These are phyloP conservation scores for Zymoseptoria ardabiliae DNA, from an alignment of 2,329 filamentous ascomycete species.

Conservation along the genomic window DNA sequence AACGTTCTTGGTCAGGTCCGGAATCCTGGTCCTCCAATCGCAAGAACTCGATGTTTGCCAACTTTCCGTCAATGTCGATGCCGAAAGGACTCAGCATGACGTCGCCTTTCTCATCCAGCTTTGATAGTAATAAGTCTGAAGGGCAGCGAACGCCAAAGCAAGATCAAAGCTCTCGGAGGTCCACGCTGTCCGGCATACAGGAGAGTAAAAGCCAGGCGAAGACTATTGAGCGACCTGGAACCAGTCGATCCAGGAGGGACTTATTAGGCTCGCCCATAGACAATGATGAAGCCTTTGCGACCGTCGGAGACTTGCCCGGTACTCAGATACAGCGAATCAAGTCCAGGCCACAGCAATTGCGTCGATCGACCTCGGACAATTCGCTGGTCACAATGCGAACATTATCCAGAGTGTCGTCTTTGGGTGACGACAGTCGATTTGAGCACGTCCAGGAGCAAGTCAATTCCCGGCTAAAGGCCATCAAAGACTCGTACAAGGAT, in stretches of 20 bases:
- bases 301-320: slow-evolving; percentile 17
- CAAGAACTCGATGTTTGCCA: slow-evolving; percentile 24
- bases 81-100: slow-evolving; percentile 25
- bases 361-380: slow-evolving; percentile 65
- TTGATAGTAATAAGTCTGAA: slow-evolving; percentile 4
- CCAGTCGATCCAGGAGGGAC: neutral
- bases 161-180: slow-evolving; percentile 2
- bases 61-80: slow-evolving; percentile 24
- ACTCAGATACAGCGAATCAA: slow-evolving; percentile 13
- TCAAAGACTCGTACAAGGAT: slow-evolving; percentile 80
- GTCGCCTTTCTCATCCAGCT: slow-evolving; percentile 19
- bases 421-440: slow-evolving; percentile 78
- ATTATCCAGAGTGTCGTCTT: slow-evolving; percentile 69
- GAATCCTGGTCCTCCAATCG: slow-evolving; percentile 17
- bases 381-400: slow-evolving; percentile 66
- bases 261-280: slow-evolving; percentile 5
- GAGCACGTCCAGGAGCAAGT: slow-evolving; percentile 74
- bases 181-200: neutral
- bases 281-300: slow-evolving; percentile 14
- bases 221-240: slow-evolving; percentile 2
- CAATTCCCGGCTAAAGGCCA: slow-evolving; percentile 82
- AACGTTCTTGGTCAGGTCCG: slow-evolving; percentile 36
- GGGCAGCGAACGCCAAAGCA: neutral
- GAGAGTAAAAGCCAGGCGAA: neutral
- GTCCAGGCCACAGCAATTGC: slow-evolving; percentile 34